Evolutionary conservation across 2,329 filamentous ascomycete genomes (phyloP), one percentile per base, ranked within the genome.

Genomic region (Pseudomassariella vexata): DNA sequence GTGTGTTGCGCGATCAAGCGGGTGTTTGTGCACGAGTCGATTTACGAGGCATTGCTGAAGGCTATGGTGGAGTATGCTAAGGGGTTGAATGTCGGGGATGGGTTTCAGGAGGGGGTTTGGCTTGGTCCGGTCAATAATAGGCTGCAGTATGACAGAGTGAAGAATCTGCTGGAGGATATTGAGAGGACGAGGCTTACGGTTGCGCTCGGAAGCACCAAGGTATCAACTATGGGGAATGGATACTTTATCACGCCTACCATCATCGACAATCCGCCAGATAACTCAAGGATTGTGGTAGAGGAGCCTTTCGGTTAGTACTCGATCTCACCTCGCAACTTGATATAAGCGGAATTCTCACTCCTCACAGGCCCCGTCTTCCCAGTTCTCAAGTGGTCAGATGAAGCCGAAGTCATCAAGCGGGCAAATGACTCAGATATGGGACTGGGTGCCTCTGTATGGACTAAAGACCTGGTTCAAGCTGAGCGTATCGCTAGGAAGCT

Each of bases 361-460:
- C n/a, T n/a, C n/a, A n/a, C n/a, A n/a, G n/a, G 49, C n/a, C 63
- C 63, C 7, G 60, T 68, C 34, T 40, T 68, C 1, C 63, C 65
- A 0, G 51, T 60, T 3, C 52, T 63, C 38, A 62, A 59, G 12
- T 69, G 60, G 56, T 46, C 48, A 4, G 54, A 61, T 17, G 60
- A 66, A 34, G 57, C 57, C 19, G 65, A 68, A 22, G 63, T 66
- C 26, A 60, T 69, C 40, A 40, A 38, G 19, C 50, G 63, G 17
- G 64, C 62, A 22, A 75, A 75, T 51, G 49, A 66, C 49, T 66
- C 60, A 17, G 60, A 66, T 24, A 59, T 58, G 7, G 70, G 70
- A 27, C 63, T 76, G 3, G 70, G 65, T 27, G 69, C 68, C 20
- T 70, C 64, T 19, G 66, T 75, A n/a, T 75, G 66, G 63, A 53